Conservation (phyloP, 371 early-diverging fungal genomes). For the Gilbertella persicaria region DNA sequence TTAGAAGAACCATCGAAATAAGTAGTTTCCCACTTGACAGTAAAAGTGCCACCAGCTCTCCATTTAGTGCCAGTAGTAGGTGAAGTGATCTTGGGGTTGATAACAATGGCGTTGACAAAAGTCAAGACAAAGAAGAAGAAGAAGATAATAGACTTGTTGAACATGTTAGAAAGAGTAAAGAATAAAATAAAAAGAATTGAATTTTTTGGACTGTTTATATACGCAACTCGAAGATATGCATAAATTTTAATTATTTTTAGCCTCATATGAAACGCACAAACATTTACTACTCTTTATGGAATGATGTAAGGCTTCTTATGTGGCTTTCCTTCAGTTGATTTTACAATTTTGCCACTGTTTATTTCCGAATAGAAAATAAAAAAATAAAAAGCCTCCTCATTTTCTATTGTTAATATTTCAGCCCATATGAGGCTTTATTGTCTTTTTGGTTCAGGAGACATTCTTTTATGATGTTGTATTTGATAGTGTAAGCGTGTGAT, state of each 20-base stretch:
- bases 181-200: conserved; percentile 3
- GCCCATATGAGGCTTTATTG: too few relatives aligned
- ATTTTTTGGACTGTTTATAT: conserved; percentile 8
- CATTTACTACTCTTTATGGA: not conserved
- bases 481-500: not conserved
- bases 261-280: not conserved
- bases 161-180: conserved; percentile 13
- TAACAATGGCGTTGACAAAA: conserved; percentile 20
- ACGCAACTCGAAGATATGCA: conserved; percentile 6
- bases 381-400: too few relatives aligned
- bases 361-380: too few relatives aligned
- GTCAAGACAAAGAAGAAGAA: conserved; percentile 17
- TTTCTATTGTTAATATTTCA: too few relatives aligned
- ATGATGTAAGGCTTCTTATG: not conserved
- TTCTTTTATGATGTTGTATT: too few relatives aligned
- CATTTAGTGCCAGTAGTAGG: conserved; percentile 27
- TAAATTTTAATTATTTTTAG: not conserved
- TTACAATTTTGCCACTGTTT: too few relatives aligned
- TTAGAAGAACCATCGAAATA: conserved; percentile 14
- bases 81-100: conserved; percentile 23
- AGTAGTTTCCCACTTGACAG: conserved; percentile 27
- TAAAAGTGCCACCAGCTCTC: conserved; percentile 26
- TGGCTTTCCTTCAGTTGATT: too few relatives aligned
- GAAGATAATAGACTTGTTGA: conserved; percentile 12
- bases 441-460: too few relatives aligned